Conservation (phyloP, 257 asterid genomes). For the Solanum bulbocastanum region DNA sequence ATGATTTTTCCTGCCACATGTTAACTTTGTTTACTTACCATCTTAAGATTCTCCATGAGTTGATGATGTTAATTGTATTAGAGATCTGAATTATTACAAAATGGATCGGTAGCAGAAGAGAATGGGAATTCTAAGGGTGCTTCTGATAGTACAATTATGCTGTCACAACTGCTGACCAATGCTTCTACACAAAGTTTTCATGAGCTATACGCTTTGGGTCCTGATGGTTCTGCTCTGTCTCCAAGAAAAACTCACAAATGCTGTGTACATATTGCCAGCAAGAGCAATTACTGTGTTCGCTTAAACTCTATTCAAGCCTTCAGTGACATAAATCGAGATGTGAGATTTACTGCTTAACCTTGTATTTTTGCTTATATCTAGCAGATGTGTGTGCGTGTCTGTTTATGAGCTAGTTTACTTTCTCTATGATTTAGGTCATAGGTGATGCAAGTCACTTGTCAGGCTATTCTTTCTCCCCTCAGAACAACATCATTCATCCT, state of each 20-base stretch:
- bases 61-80: constrained; percentile 17
- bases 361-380: neutral
- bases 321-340: constrained; percentile 89
- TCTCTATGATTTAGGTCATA: constrained; percentile 43
- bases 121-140: constrained; percentile 55
- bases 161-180: constrained; percentile 80
- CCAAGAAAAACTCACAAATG: constrained; percentile 69
- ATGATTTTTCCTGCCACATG: neutral
- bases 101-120: constrained; percentile 74
- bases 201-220: constrained; percentile 56
- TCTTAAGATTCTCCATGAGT: neutral
- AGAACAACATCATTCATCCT: constrained; percentile 80
- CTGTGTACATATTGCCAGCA: constrained; percentile 81
- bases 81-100: constrained; percentile 65
- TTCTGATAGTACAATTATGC: constrained; percentile 45
- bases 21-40: neutral
- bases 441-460: constrained; percentile 91
- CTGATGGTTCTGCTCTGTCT: constrained; percentile 39
- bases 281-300: constrained; percentile 83
- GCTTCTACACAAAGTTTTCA: constrained; percentile 84
- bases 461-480: constrained; percentile 74
- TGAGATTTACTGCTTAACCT: constrained; percentile 19
- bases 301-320: constrained; percentile 84
- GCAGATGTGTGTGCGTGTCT: neutral
- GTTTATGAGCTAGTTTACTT: neutral